phyloP scores from a whole-genome alignment of 75 land plant genomes.

The Pseudotsuga menziesii region DNA sequence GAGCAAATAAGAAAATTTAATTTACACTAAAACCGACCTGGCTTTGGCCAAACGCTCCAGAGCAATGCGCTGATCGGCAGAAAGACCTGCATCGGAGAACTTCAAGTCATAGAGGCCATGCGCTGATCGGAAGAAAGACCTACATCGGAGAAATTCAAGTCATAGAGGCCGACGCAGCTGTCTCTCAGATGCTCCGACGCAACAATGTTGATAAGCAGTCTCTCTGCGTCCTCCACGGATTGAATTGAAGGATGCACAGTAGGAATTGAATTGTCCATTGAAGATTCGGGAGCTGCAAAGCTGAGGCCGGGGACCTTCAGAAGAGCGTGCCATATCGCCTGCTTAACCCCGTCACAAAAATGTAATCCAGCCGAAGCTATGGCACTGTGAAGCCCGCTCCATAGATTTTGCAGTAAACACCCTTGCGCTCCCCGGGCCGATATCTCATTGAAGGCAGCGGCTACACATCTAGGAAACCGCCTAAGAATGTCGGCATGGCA shows the following conservation, averaged over 20 bases:
- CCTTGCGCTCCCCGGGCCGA: constrained; percentile 52
- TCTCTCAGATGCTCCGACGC: constrained; percentile 68
- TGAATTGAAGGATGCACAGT: too few relatives aligned
- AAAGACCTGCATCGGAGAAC: too few relatives aligned
- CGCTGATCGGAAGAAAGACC: too few relatives aligned
- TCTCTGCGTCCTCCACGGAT: too few relatives aligned
- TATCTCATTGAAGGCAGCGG: constrained; percentile 68
- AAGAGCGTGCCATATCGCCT: constrained; percentile 49
- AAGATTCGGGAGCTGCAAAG: constrained; percentile 13
- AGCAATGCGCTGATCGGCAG: too few relatives aligned
- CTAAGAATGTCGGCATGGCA: too few relatives aligned
- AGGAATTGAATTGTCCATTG: background rate
- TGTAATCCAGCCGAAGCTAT: constrained; percentile 25
- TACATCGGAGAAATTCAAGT: constrained; percentile 35
- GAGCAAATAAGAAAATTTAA: too few relatives aligned
- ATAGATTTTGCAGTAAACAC: constrained; percentile 48
- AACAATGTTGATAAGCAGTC: constrained; percentile 50
- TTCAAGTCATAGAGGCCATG: too few relatives aligned
- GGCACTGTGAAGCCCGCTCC: constrained; percentile 33
- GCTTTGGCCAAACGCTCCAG: too few relatives aligned
- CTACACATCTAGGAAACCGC: too few relatives aligned
- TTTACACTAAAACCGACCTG: too few relatives aligned
- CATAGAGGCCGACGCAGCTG: constrained; percentile 69
- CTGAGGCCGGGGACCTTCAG: constrained; percentile 46
- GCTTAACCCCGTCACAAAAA: constrained; percentile 36